Evolutionary conservation across 352 stramenopile genomes (phyloP).

Genomic region (Globisporangium paroecandrum): DNA sequence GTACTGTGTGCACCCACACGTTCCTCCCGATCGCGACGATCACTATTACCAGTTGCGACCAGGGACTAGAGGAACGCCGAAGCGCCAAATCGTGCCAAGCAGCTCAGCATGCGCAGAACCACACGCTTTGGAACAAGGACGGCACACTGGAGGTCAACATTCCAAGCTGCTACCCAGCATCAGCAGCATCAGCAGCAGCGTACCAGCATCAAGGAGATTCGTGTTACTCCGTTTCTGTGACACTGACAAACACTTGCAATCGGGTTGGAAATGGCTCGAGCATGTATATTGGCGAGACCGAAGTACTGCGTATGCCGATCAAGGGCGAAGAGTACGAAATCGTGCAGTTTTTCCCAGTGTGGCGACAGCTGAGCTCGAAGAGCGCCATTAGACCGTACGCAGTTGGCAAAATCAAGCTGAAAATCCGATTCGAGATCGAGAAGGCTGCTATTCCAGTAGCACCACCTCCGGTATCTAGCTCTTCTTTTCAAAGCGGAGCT

Average conservation of each 20-base stretch:
- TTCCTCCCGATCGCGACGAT: constrained; percentile 15
- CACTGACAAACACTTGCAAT: not conserved
- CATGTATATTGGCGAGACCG: constrained; percentile 26
- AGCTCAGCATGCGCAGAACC: constrained; percentile 29
- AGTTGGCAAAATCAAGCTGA: constrained; percentile 36
- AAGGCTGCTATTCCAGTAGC: constrained; percentile 4
- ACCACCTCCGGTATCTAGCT: constrained; percentile 2
- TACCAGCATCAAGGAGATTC: no score
- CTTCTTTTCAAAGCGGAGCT: constrained; percentile 1
- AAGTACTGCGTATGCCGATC: constrained; percentile 22
- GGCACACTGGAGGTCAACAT: constrained; percentile 21
- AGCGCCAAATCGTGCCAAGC: constrained; percentile 16
- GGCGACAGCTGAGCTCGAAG: constrained; percentile 9
- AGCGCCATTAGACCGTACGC: constrained; percentile 11
- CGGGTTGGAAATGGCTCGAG: not conserved
- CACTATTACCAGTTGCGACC: not conserved
- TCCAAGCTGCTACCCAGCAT: not conserved
- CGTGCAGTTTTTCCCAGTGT: constrained; percentile 29
- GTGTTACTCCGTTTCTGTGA: not conserved
- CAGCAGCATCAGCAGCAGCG: no score
- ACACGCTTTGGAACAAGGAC: constrained; percentile 31
- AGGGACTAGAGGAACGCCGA: not conserved
- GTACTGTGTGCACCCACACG: not conserved
- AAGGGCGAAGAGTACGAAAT: constrained; percentile 26
- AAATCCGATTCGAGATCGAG: constrained; percentile 25